Evolutionary conservation across 768 basidiomycete genomes (phyloP), one percentile per base, ranked within the genome.

Genomic region (Tulasnella sp.): DNA sequence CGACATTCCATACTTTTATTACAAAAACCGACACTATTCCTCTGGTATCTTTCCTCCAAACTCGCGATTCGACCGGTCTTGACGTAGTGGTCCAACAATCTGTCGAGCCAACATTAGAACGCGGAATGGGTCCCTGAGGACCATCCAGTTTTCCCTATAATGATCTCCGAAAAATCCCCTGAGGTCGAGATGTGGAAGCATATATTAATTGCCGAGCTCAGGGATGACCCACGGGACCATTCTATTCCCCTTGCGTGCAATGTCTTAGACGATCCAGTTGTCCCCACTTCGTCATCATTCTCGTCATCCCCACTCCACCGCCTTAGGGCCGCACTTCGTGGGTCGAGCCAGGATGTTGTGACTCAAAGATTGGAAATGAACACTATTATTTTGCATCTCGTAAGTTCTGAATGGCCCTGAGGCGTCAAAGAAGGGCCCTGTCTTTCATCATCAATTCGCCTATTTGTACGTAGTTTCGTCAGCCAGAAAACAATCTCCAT

Each of bases 371-470:
- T 76, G 44, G 79, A 76, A 44, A 44, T 75, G 27, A 75, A 42
- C 34, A 36, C 18, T n/a, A 8, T 36, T 40, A 19, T 44, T 44
- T 34, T 9, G 36, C 1, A n/a, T 24, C 12, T n/a, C 36, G 18
- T 10, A 38, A 16, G 9, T 39, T 24, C 0, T 6, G 1, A 38
- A 24, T 9, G 42, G 8, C 71, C 12, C 39, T 18, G 16, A 27
- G 8, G 14, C 27, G n/a, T 24, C 12, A 16, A 44, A n/a, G 14
- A 44, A 56, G 74, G 42, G 75, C 16, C 27, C 58, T 9, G 42
- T n/a, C 14, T 79, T 79, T 34, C 39, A 75, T 36, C 79, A 75
- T 36, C 2, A 48, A 7, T 34, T 79, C 21, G 78, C 78, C 9
- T 74, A 79, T 52, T 18, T 74, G 79, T 75, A 16, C 44, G 16